Conservation (phyloP, 2,329 filamentous ascomycete genomes). For the Rosellinia necatrix region DNA sequence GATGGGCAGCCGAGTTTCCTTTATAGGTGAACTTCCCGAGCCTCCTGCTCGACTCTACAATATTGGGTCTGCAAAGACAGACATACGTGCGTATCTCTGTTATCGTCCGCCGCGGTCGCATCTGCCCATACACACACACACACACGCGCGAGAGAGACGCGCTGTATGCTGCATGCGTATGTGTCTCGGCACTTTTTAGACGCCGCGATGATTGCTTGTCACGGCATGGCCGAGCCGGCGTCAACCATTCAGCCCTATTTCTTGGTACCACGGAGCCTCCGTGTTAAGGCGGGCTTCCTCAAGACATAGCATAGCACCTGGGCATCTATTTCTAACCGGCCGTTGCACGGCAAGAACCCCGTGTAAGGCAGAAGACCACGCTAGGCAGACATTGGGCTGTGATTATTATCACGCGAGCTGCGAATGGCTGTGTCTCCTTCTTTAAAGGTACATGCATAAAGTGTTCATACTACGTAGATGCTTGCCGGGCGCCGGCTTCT, state of each 20-base stretch:
- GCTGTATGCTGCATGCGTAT: constrained; percentile 2
- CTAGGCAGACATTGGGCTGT: background rate
- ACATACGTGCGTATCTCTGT: constrained; percentile 11
- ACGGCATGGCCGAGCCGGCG: background rate
- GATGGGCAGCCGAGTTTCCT: constrained; percentile 15
- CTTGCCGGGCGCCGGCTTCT: constrained; percentile 3
- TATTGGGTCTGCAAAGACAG: constrained; percentile 10
- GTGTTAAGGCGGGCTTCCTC: background rate
- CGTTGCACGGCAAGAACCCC: background rate
- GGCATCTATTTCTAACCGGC: background rate
- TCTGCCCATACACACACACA: constrained; percentile 1
- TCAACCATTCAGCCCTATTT: constrained; percentile 18
- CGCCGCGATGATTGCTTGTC: background rate
- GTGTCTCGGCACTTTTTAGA: constrained; percentile 17
- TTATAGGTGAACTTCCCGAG: constrained; percentile 13
- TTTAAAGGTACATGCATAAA: background rate
- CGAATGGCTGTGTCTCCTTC: background rate
- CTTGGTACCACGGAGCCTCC: background rate
- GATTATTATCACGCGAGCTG: background rate
- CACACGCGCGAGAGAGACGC: no score
- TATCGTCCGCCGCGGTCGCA: constrained; percentile 14
- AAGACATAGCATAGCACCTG: no score
- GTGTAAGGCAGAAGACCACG: background rate
- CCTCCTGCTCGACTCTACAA: constrained; percentile 1
- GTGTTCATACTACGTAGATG: constrained; percentile 2